A percentile compares a stretch with the other conserved stretches of the same genome.
Evolutionary conservation across 768 basidiomycete genomes (phyloP).

Genomic region (Lactarius psammicola): DNA sequence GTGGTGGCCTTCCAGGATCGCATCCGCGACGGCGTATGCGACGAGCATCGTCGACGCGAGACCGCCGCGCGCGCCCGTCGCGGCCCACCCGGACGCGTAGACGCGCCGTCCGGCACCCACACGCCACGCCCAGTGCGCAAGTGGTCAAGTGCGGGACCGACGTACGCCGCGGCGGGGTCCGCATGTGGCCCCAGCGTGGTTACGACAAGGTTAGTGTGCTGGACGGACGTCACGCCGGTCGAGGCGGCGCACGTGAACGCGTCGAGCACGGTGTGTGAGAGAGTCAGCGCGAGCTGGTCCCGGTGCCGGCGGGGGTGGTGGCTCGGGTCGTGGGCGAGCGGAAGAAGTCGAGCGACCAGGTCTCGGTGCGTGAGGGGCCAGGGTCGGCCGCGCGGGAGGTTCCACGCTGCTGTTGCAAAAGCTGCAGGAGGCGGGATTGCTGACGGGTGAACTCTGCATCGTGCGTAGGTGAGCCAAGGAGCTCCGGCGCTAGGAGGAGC

Average conservation of each 20-base stretch:
- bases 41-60: conserved; percentile 92
- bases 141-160: conserved; percentile 49
- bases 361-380: conserved; percentile 54
- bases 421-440: conserved; percentile 64
- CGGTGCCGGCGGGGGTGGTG: conserved; percentile 29
- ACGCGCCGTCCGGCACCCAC: conserved; percentile 57
- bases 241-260: conserved; percentile 49
- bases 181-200: conserved; percentile 85
- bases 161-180: conserved; percentile 61
- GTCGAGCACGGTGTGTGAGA: conserved; percentile 63
- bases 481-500: conserved; percentile 52
- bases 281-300: conserved; percentile 37
- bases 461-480: conserved; percentile 43
- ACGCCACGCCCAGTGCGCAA: conserved; percentile 51
- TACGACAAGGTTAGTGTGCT: conserved; percentile 74
- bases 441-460: conserved; percentile 51
- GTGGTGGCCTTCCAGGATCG: conserved; percentile 62
- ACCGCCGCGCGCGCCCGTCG: conserved; percentile 87
- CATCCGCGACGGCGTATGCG: conserved; percentile 76
- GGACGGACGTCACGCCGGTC: conserved; percentile 52
- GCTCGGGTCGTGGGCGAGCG: conserved; percentile 58
- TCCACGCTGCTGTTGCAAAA: conserved; percentile 55
- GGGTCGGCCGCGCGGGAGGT: conserved; percentile 37
- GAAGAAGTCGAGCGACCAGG: conserved; percentile 85
- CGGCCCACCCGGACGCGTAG: conserved; percentile 95